Percentiles rank a stretch among this genome's conserved stretches.
Conservation (phyloP, 2,329 filamentous ascomycete species). For the Aspergillus nomiae region DNA sequence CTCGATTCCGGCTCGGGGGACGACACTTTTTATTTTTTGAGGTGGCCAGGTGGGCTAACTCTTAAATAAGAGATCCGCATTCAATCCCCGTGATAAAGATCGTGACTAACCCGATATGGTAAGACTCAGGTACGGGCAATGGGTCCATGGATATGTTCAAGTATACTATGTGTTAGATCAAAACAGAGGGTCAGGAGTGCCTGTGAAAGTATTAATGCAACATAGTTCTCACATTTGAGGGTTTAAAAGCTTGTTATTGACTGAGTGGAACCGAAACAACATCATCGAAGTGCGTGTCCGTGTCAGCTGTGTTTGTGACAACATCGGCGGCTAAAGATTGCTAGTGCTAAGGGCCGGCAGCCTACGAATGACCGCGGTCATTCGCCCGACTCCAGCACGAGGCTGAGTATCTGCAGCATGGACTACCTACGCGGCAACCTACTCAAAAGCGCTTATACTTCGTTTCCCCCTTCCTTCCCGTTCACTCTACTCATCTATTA, state of each 20-base stretch:
- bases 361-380: constrained; percentile 12
- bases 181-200: background rate
- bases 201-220: background rate
- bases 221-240: background rate
- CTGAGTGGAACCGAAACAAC: background rate
- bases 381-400: background rate
- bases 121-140: background rate
- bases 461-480: background rate
- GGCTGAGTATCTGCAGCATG: constrained; percentile 1
- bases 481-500: background rate
- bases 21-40: too few relatives aligned
- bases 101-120: background rate
- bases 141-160: background rate
- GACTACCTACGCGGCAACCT: background rate
- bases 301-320: background rate
- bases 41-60: too few relatives aligned
- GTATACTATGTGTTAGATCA: background rate
- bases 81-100: background rate
- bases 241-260: background rate
- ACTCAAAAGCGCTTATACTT: background rate
- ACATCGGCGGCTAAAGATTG: background rate
- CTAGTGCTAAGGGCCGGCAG: background rate
- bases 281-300: background rate
- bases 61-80: background rate
- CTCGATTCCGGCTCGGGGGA: too few relatives aligned